Conservation (phyloP, 2,329 filamentous ascomycete genomes). For the Diplodia mutila region DNA sequence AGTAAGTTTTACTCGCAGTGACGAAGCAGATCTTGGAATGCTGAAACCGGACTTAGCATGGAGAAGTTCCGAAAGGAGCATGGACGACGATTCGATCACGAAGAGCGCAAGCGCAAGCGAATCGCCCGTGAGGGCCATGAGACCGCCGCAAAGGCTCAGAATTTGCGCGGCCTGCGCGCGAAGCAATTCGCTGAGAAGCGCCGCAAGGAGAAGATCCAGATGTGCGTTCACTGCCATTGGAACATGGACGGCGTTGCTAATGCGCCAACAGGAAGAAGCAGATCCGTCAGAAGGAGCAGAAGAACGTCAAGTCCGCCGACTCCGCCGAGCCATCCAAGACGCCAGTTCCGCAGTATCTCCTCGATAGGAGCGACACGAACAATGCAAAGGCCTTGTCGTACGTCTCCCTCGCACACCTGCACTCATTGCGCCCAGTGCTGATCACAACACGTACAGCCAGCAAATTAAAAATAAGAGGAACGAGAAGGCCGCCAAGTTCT, state of each 20-base stretch:
- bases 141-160: conserved; percentile 87
- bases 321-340: conserved; percentile 78
- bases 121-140: conserved; percentile 87
- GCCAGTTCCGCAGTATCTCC: conserved; percentile 87
- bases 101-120: conserved; percentile 87
- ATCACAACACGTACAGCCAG: background rate
- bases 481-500: conserved; percentile 90
- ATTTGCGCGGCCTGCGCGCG: conserved; percentile 84
- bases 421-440: too few relatives aligned
- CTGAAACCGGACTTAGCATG: conserved; percentile 37
- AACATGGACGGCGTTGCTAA: too few relatives aligned
- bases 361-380: conserved; percentile 75
- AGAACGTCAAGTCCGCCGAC: conserved; percentile 85
- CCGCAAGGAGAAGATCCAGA: conserved; percentile 78
- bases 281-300: conserved; percentile 90
- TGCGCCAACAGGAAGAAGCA: too few relatives aligned
- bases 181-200: conserved; percentile 93
- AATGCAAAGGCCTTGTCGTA: conserved; percentile 76
- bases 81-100: conserved; percentile 69
- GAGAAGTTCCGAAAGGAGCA: conserved; percentile 73
- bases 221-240: too few relatives aligned
- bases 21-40: too few relatives aligned
- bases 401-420: too few relatives aligned
- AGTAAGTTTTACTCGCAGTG: conserved; percentile 29
- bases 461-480: conserved; percentile 93